Percentiles rank a stretch among this genome's conserved stretches.
These are phyloP conservation scores for Pyrrhoderma noxium DNA, from an alignment of 1,284 basidiomycete genomes.

Conservation along the genomic window DNA sequence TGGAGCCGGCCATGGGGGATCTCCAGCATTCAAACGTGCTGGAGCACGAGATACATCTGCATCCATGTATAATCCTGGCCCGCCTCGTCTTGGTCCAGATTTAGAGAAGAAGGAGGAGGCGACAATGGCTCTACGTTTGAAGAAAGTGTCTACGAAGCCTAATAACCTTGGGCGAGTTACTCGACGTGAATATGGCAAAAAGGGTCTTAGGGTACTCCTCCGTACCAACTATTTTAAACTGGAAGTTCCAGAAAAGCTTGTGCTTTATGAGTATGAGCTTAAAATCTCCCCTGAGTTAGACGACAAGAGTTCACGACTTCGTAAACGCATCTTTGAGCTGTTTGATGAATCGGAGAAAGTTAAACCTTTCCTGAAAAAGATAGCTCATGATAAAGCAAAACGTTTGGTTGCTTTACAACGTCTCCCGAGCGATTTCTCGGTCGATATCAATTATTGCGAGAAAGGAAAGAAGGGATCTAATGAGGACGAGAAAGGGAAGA, in stretches of 20 bases:
- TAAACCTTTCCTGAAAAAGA: conserved; percentile 34
- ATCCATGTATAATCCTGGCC: too few species aligned
- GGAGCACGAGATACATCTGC: too few species aligned
- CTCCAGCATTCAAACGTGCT: too few species aligned
- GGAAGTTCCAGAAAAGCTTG: conserved; percentile 37
- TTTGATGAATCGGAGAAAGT: conserved; percentile 43
- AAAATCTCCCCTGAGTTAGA: conserved; percentile 45
- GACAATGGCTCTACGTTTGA: conserved; percentile 29
- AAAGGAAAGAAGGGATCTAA: conserved; percentile 42
- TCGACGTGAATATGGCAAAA: conserved; percentile 59
- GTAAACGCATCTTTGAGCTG: conserved; percentile 48
- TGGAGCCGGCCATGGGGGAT: too few species aligned
- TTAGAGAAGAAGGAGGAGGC: not conserved
- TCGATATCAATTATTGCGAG: conserved; percentile 45
- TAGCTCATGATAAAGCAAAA: conserved; percentile 56
- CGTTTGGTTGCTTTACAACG: conserved; percentile 48
- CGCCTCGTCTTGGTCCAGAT: too few species aligned
- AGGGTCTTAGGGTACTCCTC: conserved; percentile 43
- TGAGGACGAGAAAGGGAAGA: conserved; percentile 39
- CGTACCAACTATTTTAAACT: conserved; percentile 66
- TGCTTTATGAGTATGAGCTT: conserved; percentile 54
- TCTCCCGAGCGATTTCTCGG: conserved; percentile 49
- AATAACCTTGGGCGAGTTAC: conserved; percentile 17
- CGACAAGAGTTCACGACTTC: conserved; percentile 36
- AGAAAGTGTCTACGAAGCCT: conserved; percentile 23